A percentile compares a stretch with the other conserved stretches of the same genome.
Evolutionary conservation across 2,329 filamentous ascomycete genomes (phyloP).

Genomic region (Claviceps sp.): DNA sequence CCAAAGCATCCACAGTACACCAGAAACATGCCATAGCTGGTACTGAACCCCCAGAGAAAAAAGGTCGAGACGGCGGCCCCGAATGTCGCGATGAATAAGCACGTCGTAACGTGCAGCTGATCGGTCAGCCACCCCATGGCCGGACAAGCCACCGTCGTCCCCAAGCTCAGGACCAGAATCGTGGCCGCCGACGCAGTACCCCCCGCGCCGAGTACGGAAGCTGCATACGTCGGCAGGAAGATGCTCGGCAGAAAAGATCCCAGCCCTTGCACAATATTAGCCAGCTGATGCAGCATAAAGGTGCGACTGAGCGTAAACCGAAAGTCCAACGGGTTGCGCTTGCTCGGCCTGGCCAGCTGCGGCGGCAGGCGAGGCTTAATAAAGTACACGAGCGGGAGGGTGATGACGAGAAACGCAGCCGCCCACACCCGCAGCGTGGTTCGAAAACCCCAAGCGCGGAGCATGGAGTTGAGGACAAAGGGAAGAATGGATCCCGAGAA

Average conservation of each 20-base stretch:
- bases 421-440: conserved; percentile 34
- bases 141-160: conserved; percentile 40
- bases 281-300: conserved; percentile 40
- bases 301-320: conserved; percentile 35
- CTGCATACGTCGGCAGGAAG: conserved; percentile 42
- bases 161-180: conserved; percentile 40
- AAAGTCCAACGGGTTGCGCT: conserved; percentile 21
- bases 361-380: conserved; percentile 36
- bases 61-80: conserved; percentile 40
- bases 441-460: conserved; percentile 28
- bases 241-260: conserved; percentile 48
- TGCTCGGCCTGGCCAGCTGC: conserved; percentile 12
- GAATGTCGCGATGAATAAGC: conserved; percentile 37
- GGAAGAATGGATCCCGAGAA: conserved; percentile 31
- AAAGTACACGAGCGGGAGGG: conserved; percentile 36
- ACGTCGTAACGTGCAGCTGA: conserved; percentile 31
- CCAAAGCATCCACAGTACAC: conserved; percentile 46
- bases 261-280: conserved; percentile 39
- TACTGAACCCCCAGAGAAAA: conserved; percentile 45
- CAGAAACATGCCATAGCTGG: conserved; percentile 34
- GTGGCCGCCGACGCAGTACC: conserved; percentile 34
- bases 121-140: conserved; percentile 41
- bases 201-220: conserved; percentile 26
- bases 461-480: conserved; percentile 31
- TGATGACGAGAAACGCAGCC: conserved; percentile 29